These are phyloP conservation scores for Dictyostelium firmibasis DNA, from an alignment of 78 protist species.

Conservation along the genomic window DNA sequence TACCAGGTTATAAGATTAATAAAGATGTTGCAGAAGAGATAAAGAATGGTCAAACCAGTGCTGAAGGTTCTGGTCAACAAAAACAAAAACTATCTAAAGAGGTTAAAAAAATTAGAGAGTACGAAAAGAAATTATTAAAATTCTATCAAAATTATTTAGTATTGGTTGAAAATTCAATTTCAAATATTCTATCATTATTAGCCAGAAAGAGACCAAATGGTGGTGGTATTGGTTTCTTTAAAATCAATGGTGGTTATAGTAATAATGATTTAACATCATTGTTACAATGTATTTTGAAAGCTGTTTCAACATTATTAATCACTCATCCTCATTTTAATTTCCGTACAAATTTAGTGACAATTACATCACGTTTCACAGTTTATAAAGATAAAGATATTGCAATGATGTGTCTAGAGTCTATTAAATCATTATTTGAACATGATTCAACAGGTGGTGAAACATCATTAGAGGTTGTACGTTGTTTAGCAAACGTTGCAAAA, in stretches of 20 bases:
- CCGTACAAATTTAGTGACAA: conserved; percentile 42
- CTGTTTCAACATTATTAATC: neutral
- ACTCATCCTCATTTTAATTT: conserved; percentile 68
- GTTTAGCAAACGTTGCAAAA: conserved; percentile 67
- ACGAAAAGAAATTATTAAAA: conserved; percentile 57
- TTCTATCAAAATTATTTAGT: conserved; percentile 73
- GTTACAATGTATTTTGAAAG: neutral
- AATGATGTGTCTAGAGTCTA: neutral
- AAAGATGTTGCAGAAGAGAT: conserved; percentile 12
- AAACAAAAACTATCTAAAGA: conserved; percentile 23
- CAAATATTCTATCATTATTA: neutral
- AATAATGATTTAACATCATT: neutral
- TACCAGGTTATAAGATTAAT: conserved; percentile 63
- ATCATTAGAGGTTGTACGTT: conserved; percentile 30
- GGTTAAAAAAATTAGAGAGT: conserved; percentile 27
- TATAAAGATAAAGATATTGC: conserved; percentile 31
- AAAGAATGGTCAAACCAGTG: neutral
- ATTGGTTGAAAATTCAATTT: conserved; percentile 53
- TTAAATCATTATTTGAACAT: conserved; percentile 11
- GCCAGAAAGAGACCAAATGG: neutral
- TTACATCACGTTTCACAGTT: conserved; percentile 37
- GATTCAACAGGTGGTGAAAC: conserved; percentile 74
- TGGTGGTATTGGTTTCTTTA: conserved; percentile 10
- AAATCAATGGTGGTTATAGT: neutral
- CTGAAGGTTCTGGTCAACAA: neutral